Conservation (phyloP, 768 basidiomycete genomes). For the Hemileccinum impolitum region DNA sequence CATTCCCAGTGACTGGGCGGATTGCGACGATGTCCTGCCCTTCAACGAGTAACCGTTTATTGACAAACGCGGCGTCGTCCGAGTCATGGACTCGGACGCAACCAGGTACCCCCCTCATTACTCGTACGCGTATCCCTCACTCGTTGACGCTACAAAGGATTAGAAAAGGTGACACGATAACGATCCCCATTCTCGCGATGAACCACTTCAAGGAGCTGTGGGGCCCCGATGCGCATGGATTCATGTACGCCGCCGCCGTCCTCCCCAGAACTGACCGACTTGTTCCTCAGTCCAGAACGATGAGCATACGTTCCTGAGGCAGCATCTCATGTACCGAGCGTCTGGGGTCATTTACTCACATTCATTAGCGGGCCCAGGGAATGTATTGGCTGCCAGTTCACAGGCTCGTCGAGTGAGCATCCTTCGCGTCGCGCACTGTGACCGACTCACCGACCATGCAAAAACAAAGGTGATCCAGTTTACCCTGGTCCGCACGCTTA, state of each 20-base stretch:
- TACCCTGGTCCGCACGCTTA: constrained; percentile 47
- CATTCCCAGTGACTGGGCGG: constrained; percentile 43
- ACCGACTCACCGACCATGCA: not conserved
- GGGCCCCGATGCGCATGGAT: constrained; percentile 62
- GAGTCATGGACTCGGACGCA: no score
- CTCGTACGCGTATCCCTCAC: not conserved
- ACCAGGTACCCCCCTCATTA: constrained; percentile 32
- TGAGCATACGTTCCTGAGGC: constrained; percentile 51
- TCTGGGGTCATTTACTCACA: constrained; percentile 56
- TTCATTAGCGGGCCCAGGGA: constrained; percentile 57
- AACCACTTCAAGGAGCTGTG: constrained; percentile 54
- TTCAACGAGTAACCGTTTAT: constrained; percentile 43
- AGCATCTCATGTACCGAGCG: constrained; percentile 47
- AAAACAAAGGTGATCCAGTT: constrained; percentile 39
- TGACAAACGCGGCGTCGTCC: constrained; percentile 41
- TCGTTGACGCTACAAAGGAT: constrained; percentile 26
- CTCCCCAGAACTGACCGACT: not conserved
- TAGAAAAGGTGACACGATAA: constrained; percentile 44
- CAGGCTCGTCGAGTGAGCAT: constrained; percentile 52
- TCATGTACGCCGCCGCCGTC: constrained; percentile 40
- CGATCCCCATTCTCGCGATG: constrained; percentile 50
- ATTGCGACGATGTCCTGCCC: constrained; percentile 55
- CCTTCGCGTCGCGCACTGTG: not conserved
- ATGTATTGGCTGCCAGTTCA: constrained; percentile 45
- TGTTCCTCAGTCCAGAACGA: constrained; percentile 52